These are phyloP conservation scores for Patellifolia procumbens DNA, from an alignment of 179 eudicot species.

Conservation along the genomic window DNA sequence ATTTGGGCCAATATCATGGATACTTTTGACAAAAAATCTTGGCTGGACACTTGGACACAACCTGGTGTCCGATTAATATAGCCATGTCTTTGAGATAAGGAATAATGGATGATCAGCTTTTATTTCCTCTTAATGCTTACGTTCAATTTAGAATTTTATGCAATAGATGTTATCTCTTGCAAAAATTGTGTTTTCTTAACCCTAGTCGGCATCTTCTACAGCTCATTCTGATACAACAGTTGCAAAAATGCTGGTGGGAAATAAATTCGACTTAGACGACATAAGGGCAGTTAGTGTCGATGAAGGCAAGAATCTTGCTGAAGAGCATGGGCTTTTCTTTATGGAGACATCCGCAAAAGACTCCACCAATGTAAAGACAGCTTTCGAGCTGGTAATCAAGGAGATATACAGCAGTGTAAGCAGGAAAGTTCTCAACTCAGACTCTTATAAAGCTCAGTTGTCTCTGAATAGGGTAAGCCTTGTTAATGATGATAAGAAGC, in stretches of 20 bases:
- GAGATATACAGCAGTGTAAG: slow-evolving; percentile 61
- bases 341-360: slow-evolving; percentile 71
- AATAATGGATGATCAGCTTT: background rate
- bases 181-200: background rate
- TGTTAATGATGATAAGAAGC: slow-evolving; percentile 41
- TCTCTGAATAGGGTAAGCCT: slow-evolving; percentile 65
- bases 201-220: slow-evolving; percentile 31
- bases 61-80: too few relatives aligned
- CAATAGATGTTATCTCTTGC: background rate
- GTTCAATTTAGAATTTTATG: slow-evolving; percentile 4
- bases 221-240: slow-evolving; percentile 71
- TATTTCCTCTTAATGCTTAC: background rate
- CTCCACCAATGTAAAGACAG: slow-evolving; percentile 59
- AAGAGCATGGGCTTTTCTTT: slow-evolving; percentile 65
- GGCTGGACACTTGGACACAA: too few relatives aligned
- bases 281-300: slow-evolving; percentile 56
- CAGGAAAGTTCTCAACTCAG: slow-evolving; percentile 64
- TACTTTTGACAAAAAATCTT: too few relatives aligned
- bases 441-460: slow-evolving; percentile 57
- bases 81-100: too few relatives aligned
- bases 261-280: slow-evolving; percentile 56
- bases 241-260: slow-evolving; percentile 64
- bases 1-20: too few relatives aligned
- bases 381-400: slow-evolving; percentile 61
- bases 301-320: slow-evolving; percentile 63